Conservation (phyloP, 768 basidiomycete species). For the Mycena epipterygia region DNA sequence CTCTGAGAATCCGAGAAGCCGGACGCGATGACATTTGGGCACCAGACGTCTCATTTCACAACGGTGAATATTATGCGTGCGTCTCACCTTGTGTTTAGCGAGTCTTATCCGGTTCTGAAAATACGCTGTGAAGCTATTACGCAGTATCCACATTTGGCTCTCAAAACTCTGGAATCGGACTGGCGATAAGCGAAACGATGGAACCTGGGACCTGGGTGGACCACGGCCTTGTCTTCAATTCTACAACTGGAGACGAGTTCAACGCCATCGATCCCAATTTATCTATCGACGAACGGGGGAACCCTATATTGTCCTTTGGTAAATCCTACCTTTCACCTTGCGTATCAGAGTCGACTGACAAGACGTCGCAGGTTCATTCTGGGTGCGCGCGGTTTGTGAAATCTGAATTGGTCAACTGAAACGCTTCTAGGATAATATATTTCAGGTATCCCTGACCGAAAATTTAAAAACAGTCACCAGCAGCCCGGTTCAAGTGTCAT, state of each 20-base stretch:
- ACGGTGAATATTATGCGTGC: slow-evolving; percentile 20
- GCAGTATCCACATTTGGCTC: slow-evolving; percentile 30
- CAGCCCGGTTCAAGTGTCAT: slow-evolving; percentile 18
- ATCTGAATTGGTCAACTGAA: background rate
- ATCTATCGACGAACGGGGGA: slow-evolving; percentile 22
- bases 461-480: slow-evolving; percentile 17
- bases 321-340: background rate
- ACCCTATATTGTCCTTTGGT: slow-evolving; percentile 26
- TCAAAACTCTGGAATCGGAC: slow-evolving; percentile 30
- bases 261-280: slow-evolving; percentile 33
- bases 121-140: slow-evolving; percentile 13
- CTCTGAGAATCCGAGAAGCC: background rate
- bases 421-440: slow-evolving; percentile 17
- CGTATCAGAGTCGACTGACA: background rate
- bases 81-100: background rate
- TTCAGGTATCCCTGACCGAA: slow-evolving; percentile 13
- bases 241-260: slow-evolving; percentile 28
- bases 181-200: slow-evolving; percentile 24
- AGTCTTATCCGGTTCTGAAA: background rate
- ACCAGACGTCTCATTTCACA: slow-evolving; percentile 29
- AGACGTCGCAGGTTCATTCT: slow-evolving; percentile 21
- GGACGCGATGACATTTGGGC: slow-evolving; percentile 33
- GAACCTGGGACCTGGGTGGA: slow-evolving; percentile 29
- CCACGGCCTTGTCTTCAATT: slow-evolving; percentile 30
- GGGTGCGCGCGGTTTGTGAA: slow-evolving; percentile 4